Evolutionary conservation across 2,329 filamentous ascomycete species (phyloP), one percentile per base, ranked within the genome.

Genomic region (Pseudogymnoascus sp.): DNA sequence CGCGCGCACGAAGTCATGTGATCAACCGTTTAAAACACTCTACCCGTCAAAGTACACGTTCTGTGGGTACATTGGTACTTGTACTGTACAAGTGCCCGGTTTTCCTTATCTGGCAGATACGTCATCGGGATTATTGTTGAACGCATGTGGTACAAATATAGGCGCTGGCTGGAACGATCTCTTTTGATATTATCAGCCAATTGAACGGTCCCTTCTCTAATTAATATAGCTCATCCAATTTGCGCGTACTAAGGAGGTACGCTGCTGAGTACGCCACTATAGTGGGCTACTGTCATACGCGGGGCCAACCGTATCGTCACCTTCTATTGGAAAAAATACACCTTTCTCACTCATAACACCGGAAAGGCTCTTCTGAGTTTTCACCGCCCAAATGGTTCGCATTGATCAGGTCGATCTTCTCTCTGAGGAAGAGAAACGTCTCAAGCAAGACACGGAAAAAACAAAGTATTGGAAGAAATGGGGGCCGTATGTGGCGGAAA

Each of bases 401-500:
- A 86, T 94, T 71, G 90, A 95, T 74, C 84, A 87, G 70, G 84
- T 94, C 74, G 89, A 94, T 71, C 92, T 90, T 74, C 81, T 92
- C 71, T 91, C 88, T 62, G 86, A 89, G 74, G 92, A 97, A 76
- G 92, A 97, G 79, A 88, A 88, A 74, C 87, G 94, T 57, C 81
- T 97, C 67, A 87, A 88, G 71, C 84, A 96, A 71, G 92, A 97
- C 74, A 83, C 85, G 62, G 83, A 92, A 65, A 86, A 86, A 64
- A 82, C 76, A 65, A 92, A 90, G 73, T 97, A 97, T 78, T 97
- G 92, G 92, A 97, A 97, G 83, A 90, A 88, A 84, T 96, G 92
- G 91, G 92, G 92, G 60, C 87, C 92, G 21, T 97, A 96, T 71
- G 86, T 95, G 67, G 85, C 92, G 60, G 92, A 97, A 77, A 81